Evolutionary conservation across 1,139 yeast species (phyloP).

Genomic region (Protomyces inouyei): DNA sequence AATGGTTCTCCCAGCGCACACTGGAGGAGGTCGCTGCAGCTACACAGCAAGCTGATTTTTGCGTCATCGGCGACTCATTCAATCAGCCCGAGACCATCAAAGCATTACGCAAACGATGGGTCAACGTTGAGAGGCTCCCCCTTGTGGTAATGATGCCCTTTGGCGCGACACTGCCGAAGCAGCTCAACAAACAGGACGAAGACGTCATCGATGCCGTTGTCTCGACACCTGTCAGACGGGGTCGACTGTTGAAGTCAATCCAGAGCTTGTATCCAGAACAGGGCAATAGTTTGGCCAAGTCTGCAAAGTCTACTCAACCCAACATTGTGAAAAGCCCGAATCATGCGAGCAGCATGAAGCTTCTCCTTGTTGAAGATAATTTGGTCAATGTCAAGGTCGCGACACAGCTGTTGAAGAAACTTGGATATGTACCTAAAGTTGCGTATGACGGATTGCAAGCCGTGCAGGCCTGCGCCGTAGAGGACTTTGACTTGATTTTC

Average conservation of each 20-base stretch:
- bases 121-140: constrained; percentile 2
- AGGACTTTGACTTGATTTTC: constrained; percentile 19
- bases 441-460: constrained; percentile 25
- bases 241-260: constrained; percentile 3
- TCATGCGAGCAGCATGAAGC: background rate
- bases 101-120: background rate
- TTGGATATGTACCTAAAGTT: constrained; percentile 10
- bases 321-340: constrained; percentile 2
- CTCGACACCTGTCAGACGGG: constrained; percentile 13
- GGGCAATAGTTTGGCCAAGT: background rate
- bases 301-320: background rate
- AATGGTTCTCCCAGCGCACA: background rate
- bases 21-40: background rate
- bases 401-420: constrained; percentile 16
- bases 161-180: constrained; percentile 22
- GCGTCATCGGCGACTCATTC: constrained; percentile 19
- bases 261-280: constrained; percentile 7
- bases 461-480: constrained; percentile 10
- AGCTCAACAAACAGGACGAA: constrained; percentile 2
- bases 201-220: constrained; percentile 15
- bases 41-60: constrained; percentile 4
- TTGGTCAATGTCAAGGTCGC: constrained; percentile 26
- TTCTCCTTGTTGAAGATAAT: constrained; percentile 27
- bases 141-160: constrained; percentile 23
- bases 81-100: constrained; percentile 22